Evolutionary conservation across 129 eudicot species (phyloP), one percentile per base, ranked within the genome.

Genomic region (Smallanthus sonchifolius): DNA sequence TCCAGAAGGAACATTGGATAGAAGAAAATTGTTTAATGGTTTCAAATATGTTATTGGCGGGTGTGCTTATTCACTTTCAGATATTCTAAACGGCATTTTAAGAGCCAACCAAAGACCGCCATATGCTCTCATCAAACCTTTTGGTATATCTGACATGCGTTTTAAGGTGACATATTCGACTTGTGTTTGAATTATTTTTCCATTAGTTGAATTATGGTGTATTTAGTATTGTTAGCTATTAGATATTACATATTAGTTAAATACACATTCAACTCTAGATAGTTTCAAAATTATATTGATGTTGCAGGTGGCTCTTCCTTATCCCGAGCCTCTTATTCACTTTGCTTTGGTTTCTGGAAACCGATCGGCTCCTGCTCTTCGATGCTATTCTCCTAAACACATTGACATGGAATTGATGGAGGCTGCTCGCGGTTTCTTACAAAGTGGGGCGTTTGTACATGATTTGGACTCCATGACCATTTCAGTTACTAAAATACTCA

Each of bases 21-120:
- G 96, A 80, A 80, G 89, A 49, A 89, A 73, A 63, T 52, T 89
- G 70, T 48, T 80, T 40, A 87, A 83, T 32, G 96, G 84, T 52
- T 89, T 89, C 67, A 89, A 86, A 69, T 89, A 89, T 72, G 96
- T 86, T 65, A 89, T 89, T 77, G 96, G 96, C 39, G 91, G 89
- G 34, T 82, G 83, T 72, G 83, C 89, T 0, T 89, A 86, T 78
- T 86, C 96, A 4, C 96, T 89, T 76, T 89, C 96, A 57, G 91
- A 85, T 44, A 89, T 89, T 61, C 74, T 84, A 24, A 84, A 89
- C 52, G 96, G 96, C 75, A 80, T 89, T 47, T 78, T 89, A 77
- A 84, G 96, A 83, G 82, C 81, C 70, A 89, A 89, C 67, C 89
- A 86, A 78, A 80, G 96, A 39, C 87, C 92, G 35, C 91, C 91